Percentiles rank a stretch among this genome's conserved stretches.
Conservation (phyloP, 2,329 filamentous ascomycete species). For the Pezicula radicicola region DNA sequence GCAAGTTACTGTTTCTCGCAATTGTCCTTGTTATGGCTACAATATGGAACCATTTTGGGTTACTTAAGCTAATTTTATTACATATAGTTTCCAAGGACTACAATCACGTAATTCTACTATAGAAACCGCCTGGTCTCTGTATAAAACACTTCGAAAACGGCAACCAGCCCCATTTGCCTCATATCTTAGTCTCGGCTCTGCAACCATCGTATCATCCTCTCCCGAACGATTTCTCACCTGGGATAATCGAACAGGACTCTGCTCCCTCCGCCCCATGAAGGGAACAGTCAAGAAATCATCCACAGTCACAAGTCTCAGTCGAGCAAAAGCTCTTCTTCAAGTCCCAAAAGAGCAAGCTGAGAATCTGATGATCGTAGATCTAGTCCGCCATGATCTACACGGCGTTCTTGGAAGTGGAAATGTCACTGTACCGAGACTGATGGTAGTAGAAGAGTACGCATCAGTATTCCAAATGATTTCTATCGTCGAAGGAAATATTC, state of each 20-base stretch:
- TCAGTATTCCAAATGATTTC: constrained; percentile 91
- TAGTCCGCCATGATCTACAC: constrained; percentile 91
- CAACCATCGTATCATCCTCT: constrained; percentile 77
- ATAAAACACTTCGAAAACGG: constrained; percentile 23
- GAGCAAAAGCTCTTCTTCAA: constrained; percentile 70
- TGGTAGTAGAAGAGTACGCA: constrained; percentile 87
- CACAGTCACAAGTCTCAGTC: constrained; percentile 61
- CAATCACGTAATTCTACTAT: neutral
- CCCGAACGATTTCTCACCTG: constrained; percentile 85
- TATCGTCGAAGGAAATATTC: constrained; percentile 71
- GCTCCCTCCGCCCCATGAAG: constrained; percentile 91
- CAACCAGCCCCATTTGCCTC: constrained; percentile 58
- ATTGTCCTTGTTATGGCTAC: no score
- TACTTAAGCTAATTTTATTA: no score
- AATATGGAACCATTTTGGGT: no score
- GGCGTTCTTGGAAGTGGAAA: constrained; percentile 73
- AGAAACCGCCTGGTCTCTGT: constrained; percentile 25
- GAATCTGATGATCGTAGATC: constrained; percentile 96
- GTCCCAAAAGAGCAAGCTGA: constrained; percentile 89
- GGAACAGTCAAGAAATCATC: constrained; percentile 83
- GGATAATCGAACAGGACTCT: constrained; percentile 52
- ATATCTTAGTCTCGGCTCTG: constrained; percentile 67
- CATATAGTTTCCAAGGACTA: neutral
- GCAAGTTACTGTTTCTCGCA: no score
- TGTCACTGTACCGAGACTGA: constrained; percentile 73